These are phyloP conservation scores for Diplodia intermedia DNA, from an alignment of 2,329 filamentous ascomycete genomes.

Conservation along the genomic window DNA sequence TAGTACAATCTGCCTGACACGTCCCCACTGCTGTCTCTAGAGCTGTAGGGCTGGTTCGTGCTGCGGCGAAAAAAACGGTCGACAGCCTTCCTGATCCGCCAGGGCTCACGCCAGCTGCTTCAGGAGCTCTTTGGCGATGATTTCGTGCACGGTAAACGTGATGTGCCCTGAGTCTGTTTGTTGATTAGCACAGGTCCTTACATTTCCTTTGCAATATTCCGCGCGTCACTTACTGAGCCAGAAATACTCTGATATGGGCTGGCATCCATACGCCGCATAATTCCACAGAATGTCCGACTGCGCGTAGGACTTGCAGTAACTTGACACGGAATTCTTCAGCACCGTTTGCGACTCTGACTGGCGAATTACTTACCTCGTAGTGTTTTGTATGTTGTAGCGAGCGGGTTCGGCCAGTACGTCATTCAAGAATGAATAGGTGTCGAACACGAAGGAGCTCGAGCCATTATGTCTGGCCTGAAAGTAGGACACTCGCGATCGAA, in stretches of 20 bases:
- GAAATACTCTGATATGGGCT: conserved; percentile 28
- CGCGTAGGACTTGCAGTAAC: conserved; percentile 55
- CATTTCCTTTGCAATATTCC: not conserved
- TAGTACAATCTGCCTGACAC: conserved; percentile 20
- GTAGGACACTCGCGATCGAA: conserved; percentile 44
- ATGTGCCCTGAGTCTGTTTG: conserved; percentile 27
- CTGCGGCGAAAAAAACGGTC: not conserved
- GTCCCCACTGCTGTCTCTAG: not conserved
- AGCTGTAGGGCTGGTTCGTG: not conserved
- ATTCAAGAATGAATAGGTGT: conserved; percentile 53
- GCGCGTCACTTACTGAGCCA: conserved; percentile 28
- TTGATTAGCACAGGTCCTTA: not conserved
- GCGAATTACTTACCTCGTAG: conserved; percentile 42
- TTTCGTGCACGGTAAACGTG: conserved; percentile 26
- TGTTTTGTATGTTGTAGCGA: conserved; percentile 55
- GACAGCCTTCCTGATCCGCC: not conserved
- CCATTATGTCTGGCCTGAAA: conserved; percentile 47
- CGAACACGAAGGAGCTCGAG: conserved; percentile 53
- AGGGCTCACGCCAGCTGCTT: conserved; percentile 15
- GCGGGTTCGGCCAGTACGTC: conserved; percentile 52
- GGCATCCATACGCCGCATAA: conserved; percentile 24
- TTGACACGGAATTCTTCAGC: not conserved
- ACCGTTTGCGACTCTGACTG: not conserved
- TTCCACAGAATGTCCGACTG: conserved; percentile 52
- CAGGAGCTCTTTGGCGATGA: conserved; percentile 20